A percentile compares a stretch with the other conserved stretches of the same genome.
Conservation (phyloP, 305 asterid species). For the Rubia peregrina region DNA sequence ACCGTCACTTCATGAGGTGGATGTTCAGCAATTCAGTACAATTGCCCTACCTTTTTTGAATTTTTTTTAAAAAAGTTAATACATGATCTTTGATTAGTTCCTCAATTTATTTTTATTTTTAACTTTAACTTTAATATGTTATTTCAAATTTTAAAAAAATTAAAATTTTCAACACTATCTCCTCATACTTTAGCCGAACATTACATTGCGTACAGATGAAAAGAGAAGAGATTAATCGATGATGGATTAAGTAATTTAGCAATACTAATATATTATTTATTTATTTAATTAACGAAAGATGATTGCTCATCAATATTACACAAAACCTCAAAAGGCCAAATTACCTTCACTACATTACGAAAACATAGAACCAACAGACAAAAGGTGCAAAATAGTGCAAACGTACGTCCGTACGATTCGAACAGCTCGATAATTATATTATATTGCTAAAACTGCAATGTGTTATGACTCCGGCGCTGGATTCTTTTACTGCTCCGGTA, state of each 20-base stretch:
- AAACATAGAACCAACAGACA: neutral
- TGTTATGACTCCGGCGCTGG: neutral
- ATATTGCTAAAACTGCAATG: neutral
- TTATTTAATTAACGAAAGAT: neutral
- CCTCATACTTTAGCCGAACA: too few relatives aligned
- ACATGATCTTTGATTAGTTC: too few relatives aligned
- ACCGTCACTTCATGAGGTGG: too few relatives aligned
- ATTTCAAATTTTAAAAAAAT: too few relatives aligned
- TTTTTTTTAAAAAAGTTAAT: too few relatives aligned
- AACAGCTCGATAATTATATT: neutral
- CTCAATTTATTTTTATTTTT: too few relatives aligned
- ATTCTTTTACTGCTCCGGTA: neutral
- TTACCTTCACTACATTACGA: neutral
- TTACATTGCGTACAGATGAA: too few relatives aligned
- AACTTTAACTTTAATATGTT: too few relatives aligned
- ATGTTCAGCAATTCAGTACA: too few relatives aligned
- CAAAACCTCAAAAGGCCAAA: neutral
- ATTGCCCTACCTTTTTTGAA: too few relatives aligned
- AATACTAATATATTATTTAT: neutral
- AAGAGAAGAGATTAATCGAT: neutral
- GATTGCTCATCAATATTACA: neutral
- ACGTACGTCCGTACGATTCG: neutral
- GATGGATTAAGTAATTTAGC: neutral
- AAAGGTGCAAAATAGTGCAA: neutral
- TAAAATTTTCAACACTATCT: too few relatives aligned